These are phyloP conservation scores for Blastobotrys robertii DNA, from an alignment of 805 yeast genomes.

Conservation along the genomic window DNA sequence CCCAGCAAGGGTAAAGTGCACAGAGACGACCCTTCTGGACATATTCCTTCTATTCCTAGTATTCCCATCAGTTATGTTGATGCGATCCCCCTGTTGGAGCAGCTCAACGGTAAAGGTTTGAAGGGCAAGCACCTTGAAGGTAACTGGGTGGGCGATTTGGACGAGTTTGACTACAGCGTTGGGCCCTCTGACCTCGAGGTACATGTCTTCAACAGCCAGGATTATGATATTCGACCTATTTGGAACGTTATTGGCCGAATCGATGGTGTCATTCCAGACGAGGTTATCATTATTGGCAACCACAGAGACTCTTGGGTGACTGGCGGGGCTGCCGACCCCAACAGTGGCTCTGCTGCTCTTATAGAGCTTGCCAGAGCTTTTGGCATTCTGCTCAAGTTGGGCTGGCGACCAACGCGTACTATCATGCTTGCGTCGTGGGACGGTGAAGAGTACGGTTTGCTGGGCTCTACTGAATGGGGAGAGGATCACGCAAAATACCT, in stretches of 20 bases:
- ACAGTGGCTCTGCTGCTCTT: conserved; percentile 58
- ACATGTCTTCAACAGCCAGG: conserved; percentile 51
- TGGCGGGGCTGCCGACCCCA: conserved; percentile 75
- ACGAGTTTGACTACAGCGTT: conserved; percentile 37
- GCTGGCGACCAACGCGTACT: conserved; percentile 69
- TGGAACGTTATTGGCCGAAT: conserved; percentile 54
- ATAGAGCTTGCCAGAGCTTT: conserved; percentile 56
- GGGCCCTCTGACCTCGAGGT: conserved; percentile 42
- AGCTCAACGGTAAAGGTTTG: conserved; percentile 50
- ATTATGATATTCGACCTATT: conserved; percentile 50
- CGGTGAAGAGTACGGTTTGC: conserved; percentile 61
- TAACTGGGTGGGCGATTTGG: conserved; percentile 39
- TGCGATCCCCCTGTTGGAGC: conserved; percentile 50
- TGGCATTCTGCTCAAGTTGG: conserved; percentile 38
- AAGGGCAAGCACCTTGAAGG: conserved; percentile 31
- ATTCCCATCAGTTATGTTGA: conserved; percentile 59
- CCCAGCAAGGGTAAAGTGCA: conserved; percentile 41
- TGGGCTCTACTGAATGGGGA: conserved; percentile 75
- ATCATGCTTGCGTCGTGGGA: conserved; percentile 72
- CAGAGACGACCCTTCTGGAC: conserved; percentile 38
- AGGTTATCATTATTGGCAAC: conserved; percentile 58
- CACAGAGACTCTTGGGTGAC: conserved; percentile 77
- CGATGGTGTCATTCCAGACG: conserved; percentile 43
- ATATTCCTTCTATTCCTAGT: conserved; percentile 59
- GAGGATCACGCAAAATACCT: conserved; percentile 45